Evolutionary conservation across 306 rosid genomes (phyloP).

Genomic region (Dalbergia cochinchinensis): DNA sequence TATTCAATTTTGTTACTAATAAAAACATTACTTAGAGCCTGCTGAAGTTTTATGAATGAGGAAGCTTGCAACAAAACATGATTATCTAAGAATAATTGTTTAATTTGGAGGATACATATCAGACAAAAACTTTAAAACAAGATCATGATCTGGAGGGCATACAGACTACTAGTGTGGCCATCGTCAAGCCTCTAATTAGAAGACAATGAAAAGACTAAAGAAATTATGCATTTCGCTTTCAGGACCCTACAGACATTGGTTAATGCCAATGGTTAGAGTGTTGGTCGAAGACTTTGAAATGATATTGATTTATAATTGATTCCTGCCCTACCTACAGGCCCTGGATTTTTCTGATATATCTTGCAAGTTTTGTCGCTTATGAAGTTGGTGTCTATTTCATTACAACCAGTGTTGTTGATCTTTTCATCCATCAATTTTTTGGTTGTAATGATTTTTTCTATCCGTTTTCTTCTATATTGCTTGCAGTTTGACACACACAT

Average conservation of each 20-base stretch:
- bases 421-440: background rate
- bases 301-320: background rate
- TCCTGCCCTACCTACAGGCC: background rate
- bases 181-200: background rate
- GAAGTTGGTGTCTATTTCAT: constrained; percentile 26
- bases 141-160: constrained; percentile 1
- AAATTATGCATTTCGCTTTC: constrained; percentile 1
- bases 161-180: background rate
- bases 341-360: background rate
- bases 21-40: background rate
- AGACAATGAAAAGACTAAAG: constrained; percentile 1
- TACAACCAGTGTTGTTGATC: background rate
- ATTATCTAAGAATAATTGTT: constrained; percentile 6
- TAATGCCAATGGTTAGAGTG: background rate
- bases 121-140: background rate
- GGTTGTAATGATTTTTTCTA: constrained; percentile 18
- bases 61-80: background rate
- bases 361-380: background rate
- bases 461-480: background rate
- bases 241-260: background rate
- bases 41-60: background rate
- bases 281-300: background rate
- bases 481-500: constrained; percentile 12
- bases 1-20: background rate
- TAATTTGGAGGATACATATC: background rate